These are phyloP conservation scores for Saturnispora sekii DNA, from an alignment of 805 yeast species.

Conservation along the genomic window DNA sequence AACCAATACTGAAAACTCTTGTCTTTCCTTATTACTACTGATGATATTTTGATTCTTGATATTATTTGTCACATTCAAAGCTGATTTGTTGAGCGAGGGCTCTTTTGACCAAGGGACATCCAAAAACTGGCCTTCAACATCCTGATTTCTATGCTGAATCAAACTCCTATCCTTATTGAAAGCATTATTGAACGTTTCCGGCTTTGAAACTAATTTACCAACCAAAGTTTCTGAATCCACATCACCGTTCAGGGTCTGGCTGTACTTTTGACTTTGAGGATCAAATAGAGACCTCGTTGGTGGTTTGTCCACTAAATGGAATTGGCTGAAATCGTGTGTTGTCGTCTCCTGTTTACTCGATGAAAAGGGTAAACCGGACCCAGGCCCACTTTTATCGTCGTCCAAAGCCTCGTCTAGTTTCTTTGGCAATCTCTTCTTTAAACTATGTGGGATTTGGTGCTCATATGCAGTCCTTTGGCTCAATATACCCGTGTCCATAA, in stretches of 20 bases:
- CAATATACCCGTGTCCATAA: conserved; percentile 1
- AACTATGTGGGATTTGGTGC: conserved; percentile 1
- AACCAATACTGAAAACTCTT: conserved; percentile 65
- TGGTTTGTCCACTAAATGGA: conserved; percentile 31
- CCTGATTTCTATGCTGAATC: conserved; percentile 13
- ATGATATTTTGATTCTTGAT: too few species aligned
- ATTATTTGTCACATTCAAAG: too few species aligned
- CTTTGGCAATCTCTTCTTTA: conserved; percentile 3
- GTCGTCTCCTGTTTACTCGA: conserved; percentile 16
- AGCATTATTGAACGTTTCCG: conserved; percentile 35
- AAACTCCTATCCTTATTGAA: conserved; percentile 28
- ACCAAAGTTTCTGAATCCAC: conserved; percentile 8
- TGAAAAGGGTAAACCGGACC: conserved; percentile 17
- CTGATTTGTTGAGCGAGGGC: background rate
- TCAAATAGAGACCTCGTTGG: conserved; percentile 44
- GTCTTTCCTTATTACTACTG: too few species aligned
- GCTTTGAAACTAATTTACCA: conserved; percentile 33
- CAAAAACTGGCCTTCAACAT: conserved; percentile 7
- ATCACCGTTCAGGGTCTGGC: conserved; percentile 25
- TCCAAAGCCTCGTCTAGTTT: conserved; percentile 15
- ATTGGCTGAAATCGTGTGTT: conserved; percentile 14
- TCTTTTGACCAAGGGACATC: background rate
- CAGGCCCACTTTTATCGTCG: conserved; percentile 17
- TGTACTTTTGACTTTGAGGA: conserved; percentile 30
- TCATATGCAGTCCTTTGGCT: conserved; percentile 5